Conservation (phyloP, 2,329 filamentous ascomycete species). For the Aspergillus alliaceus region DNA sequence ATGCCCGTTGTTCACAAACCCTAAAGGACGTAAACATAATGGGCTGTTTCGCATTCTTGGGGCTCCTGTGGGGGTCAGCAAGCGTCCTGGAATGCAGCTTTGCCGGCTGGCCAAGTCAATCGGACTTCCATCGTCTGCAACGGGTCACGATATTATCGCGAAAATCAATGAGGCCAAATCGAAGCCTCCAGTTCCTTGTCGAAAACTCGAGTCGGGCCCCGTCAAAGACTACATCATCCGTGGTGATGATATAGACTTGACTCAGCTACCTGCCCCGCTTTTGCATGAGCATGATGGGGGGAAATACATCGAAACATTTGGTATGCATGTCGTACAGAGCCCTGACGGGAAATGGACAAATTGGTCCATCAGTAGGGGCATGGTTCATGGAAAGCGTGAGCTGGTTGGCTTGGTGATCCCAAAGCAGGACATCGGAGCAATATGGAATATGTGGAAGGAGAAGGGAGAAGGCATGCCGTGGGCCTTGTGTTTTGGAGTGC, state of each 20-base stretch:
- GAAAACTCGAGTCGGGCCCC: constrained; percentile 11
- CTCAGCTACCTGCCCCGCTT: constrained; percentile 18
- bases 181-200: constrained; percentile 7
- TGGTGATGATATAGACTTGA: constrained; percentile 24
- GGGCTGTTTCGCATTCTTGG: constrained; percentile 13
- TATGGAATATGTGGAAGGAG: constrained; percentile 22
- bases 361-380: constrained; percentile 22
- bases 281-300: constrained; percentile 19
- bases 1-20: constrained; percentile 6
- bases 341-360: constrained; percentile 20
- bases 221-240: constrained; percentile 20
- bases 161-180: constrained; percentile 15
- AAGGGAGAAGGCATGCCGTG: constrained; percentile 20
- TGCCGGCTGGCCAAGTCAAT: constrained; percentile 17
- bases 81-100: constrained; percentile 10
- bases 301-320: constrained; percentile 18
- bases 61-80: neutral
- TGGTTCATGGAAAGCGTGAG: constrained; percentile 12
- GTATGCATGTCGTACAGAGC: constrained; percentile 21
- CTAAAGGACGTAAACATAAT: neutral
- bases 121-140: constrained; percentile 4
- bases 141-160: constrained; percentile 15
- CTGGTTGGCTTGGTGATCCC: constrained; percentile 19
- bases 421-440: constrained; percentile 21
- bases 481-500: constrained; percentile 20